Percentiles rank a stretch among this genome's conserved stretches.
phyloP scores from a whole-genome alignment of 805 yeast genomes.

The Candida sphagnicola region DNA sequence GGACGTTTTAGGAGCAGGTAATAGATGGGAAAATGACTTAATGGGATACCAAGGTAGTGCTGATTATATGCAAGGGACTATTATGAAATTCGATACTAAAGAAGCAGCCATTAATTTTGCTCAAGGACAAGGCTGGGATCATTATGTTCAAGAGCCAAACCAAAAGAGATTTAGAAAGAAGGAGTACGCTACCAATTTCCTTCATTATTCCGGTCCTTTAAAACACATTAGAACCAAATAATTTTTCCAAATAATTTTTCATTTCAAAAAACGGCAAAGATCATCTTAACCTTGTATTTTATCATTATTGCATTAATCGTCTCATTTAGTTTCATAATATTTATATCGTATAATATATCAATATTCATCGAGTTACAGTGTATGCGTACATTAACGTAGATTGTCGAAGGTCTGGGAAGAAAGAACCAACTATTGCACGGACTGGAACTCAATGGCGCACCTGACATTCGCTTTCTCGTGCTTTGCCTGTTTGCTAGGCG shows the following conservation, averaged over 20 bases:
- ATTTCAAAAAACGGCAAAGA: too few relatives aligned
- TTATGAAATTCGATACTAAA: conserved; percentile 66
- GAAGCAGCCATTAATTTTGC: conserved; percentile 80
- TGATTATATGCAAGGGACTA: conserved; percentile 80
- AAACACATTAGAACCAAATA: conserved; percentile 81
- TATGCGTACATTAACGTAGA: too few relatives aligned
- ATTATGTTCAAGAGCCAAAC: conserved; percentile 78
- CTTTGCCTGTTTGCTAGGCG: too few relatives aligned
- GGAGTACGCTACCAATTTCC: conserved; percentile 69
- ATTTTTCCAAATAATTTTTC: conserved; percentile 1
- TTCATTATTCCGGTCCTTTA: conserved; percentile 64
- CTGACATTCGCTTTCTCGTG: too few relatives aligned
- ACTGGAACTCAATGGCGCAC: too few relatives aligned
- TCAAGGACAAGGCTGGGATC: conserved; percentile 81
- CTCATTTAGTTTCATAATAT: too few relatives aligned
- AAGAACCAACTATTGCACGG: too few relatives aligned
- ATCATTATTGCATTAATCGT: too few relatives aligned
- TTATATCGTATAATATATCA: too few relatives aligned
- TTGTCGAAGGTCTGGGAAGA: too few relatives aligned
- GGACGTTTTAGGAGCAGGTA: conserved; percentile 72
- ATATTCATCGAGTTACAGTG: too few relatives aligned
- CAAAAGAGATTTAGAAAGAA: conserved; percentile 68
- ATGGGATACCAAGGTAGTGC: conserved; percentile 81
- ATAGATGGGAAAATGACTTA: conserved; percentile 87
- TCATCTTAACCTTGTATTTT: too few relatives aligned